phyloP scores from a whole-genome alignment of 176 grass and related monocot species.

The Juncus effusus region DNA sequence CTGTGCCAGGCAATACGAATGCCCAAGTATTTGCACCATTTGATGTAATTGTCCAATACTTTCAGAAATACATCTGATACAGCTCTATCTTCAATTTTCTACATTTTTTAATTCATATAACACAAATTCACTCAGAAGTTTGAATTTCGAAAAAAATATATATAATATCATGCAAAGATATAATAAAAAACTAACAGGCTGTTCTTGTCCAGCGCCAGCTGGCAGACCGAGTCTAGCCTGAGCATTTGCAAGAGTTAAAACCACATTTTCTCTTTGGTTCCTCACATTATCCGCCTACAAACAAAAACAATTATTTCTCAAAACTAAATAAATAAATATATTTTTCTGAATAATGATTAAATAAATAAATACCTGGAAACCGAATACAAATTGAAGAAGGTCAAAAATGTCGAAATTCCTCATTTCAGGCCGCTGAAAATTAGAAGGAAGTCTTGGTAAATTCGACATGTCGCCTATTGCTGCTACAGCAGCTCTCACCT shows the following conservation, averaged over 20 bases:
- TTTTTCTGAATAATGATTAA: neutral
- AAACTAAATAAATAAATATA: neutral
- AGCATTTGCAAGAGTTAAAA: slow-evolving; percentile 82
- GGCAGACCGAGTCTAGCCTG: slow-evolving; percentile 51
- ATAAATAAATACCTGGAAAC: slow-evolving; percentile 70
- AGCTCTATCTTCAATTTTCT: slow-evolving; percentile 95
- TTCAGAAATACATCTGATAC: slow-evolving; percentile 77
- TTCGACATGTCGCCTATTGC: slow-evolving; percentile 74
- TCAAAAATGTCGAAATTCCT: slow-evolving; percentile 74
- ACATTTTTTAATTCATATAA: slow-evolving; percentile 11
- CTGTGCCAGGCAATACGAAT: slow-evolving; percentile 87
- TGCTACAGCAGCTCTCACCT: slow-evolving; percentile 72
- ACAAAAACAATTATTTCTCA: slow-evolving; percentile 21
- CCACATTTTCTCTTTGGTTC: slow-evolving; percentile 93
- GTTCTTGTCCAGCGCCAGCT: slow-evolving; percentile 34
- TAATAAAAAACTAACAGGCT: slow-evolving; percentile 45
- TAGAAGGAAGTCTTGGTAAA: slow-evolving; percentile 51
- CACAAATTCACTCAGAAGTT: slow-evolving; percentile 2
- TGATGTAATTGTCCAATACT: slow-evolving; percentile 97
- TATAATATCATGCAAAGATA: neutral
- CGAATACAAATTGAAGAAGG: slow-evolving; percentile 74
- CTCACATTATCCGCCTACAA: slow-evolving; percentile 76
- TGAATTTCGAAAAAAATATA: neutral
- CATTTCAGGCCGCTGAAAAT: slow-evolving; percentile 41
- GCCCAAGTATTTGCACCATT: slow-evolving; percentile 81